Evolutionary conservation across 139 green algal genomes (phyloP), one percentile per base, ranked within the genome.

Genomic region (Chlorella sp.): DNA sequence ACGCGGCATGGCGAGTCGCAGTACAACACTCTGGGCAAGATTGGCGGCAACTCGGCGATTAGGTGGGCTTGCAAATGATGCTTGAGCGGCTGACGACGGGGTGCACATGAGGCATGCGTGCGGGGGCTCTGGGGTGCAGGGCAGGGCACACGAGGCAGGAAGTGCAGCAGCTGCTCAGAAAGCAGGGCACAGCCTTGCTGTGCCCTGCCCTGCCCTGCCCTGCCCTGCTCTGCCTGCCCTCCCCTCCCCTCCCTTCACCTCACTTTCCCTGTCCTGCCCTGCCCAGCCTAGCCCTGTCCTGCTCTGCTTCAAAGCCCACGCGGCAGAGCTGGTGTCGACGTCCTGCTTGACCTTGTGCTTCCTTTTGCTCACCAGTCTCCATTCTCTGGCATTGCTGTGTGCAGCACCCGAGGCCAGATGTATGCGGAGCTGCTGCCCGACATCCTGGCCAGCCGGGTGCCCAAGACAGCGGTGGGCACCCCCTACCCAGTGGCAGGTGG

Each of bases 1-100:
- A 97, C 95, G 0, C 89, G 97, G 2, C 97, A 99, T 88, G 97
- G 97, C 3, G 95, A 99, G 94, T 95, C 88, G 64, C 85, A 96
- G 87, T 98, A 96, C 94, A 99, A 99, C 90, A 86, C 90, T 69
- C 66, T 91, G 80, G 95, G 91, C 34, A 92, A 96, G 82, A 95
- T 99, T 71, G 97, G 97, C 0, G 97, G 97, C 32, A 96, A 98
- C 94, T 95, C 90, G 61, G 53, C 71, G 15, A 90, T 99, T 22
- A 96, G 88, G 84, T 81, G 30, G 19, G 84, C 21, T 0, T 37
- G 57, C 2, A 32, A 32, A 34, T n/a, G 32, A 0, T 40, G 32
- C n/a, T 42, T 40, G 48, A 5, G 48, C 48, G 9, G 5, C 7
- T 57, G 48, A 57, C 9, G 48, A 9, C 48, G 5, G 48, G 48